Conservation (phyloP, 1,139 yeast genomes). For the Diutina catenulata region DNA sequence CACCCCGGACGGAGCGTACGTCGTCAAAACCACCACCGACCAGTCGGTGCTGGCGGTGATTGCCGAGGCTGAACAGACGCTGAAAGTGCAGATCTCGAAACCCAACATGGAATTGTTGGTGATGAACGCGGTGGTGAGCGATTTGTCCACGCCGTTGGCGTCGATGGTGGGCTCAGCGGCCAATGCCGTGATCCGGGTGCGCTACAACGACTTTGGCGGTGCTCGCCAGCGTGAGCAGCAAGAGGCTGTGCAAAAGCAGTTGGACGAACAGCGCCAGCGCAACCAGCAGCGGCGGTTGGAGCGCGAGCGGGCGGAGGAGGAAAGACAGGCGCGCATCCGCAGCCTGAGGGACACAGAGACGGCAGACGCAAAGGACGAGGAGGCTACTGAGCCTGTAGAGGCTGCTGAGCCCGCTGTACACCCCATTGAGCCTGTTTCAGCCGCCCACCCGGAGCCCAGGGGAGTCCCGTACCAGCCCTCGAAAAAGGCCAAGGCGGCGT, state of each 20-base stretch:
- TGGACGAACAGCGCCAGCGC: neutral
- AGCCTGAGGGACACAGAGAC: neutral
- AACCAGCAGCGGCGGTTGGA: neutral
- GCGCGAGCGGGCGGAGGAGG: neutral
- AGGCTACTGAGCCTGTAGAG: neutral
- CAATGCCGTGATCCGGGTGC: neutral
- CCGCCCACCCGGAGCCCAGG: too few relatives aligned
- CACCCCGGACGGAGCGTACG: neutral
- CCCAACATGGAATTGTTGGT: neutral
- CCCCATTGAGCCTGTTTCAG: neutral
- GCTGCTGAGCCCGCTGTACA: neutral
- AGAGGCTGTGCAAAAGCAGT: neutral
- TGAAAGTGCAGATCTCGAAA: neutral
- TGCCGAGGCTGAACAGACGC: neutral
- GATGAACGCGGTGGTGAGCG: neutral
- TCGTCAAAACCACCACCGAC: slow-evolving; percentile 1
- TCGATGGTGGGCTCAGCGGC: neutral
- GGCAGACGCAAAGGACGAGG: neutral
- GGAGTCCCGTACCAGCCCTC: neutral
- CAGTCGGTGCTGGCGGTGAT: neutral
- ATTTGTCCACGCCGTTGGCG: neutral
- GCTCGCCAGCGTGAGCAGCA: neutral
- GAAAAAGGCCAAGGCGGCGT: neutral
- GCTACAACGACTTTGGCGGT: neutral
- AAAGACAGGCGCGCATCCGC: neutral